A percentile compares a stretch with the other conserved stretches of the same genome.
phyloP scores from a whole-genome alignment of 768 basidiomycete genomes.

The Tylopilus rubrobrunneus region DNA sequence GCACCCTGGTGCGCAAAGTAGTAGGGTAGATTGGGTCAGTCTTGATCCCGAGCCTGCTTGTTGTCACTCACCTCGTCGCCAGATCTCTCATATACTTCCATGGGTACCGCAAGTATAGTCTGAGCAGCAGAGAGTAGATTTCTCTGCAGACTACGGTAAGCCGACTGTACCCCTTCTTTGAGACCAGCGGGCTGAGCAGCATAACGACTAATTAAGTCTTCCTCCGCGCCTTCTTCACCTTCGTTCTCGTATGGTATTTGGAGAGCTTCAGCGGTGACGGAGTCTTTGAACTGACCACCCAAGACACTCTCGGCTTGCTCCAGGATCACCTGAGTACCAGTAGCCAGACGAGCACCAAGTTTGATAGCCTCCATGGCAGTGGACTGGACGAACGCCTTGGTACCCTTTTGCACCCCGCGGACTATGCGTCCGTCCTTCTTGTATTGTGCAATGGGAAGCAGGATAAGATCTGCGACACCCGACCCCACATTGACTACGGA shows the following conservation, averaged over 20 bases:
- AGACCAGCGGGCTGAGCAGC: slow-evolving; percentile 86
- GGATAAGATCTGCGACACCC: slow-evolving; percentile 91
- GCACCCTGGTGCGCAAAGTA: slow-evolving; percentile 58
- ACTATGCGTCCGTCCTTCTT: slow-evolving; percentile 93
- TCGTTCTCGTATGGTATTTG: slow-evolving; percentile 40
- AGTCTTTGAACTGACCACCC: slow-evolving; percentile 69
- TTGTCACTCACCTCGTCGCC: slow-evolving; percentile 71
- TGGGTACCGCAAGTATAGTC: slow-evolving; percentile 96
- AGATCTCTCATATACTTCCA: slow-evolving; percentile 97
- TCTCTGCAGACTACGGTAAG: slow-evolving; percentile 82
- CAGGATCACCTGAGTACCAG: slow-evolving; percentile 95
- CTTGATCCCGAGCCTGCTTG: not conserved
- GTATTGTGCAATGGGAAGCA: slow-evolving; percentile 96
- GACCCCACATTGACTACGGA: slow-evolving; percentile 97
- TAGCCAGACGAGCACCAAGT: slow-evolving; percentile 89
- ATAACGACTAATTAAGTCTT: slow-evolving; percentile 79
- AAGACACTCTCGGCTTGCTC: slow-evolving; percentile 92
- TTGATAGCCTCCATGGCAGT: slow-evolving; percentile 96
- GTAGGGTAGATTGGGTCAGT: not conserved
- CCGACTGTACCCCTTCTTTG: slow-evolving; percentile 82
- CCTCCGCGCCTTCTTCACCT: slow-evolving; percentile 31
- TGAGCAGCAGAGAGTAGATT: slow-evolving; percentile 95
- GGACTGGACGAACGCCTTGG: slow-evolving; percentile 88
- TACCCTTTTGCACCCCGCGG: slow-evolving; percentile 90
- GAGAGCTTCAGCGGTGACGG: slow-evolving; percentile 65